Base-by-base conservation (phyloP, 495 filamentous ascomycete genomes). In the Lichenothelia convexa region DNA sequence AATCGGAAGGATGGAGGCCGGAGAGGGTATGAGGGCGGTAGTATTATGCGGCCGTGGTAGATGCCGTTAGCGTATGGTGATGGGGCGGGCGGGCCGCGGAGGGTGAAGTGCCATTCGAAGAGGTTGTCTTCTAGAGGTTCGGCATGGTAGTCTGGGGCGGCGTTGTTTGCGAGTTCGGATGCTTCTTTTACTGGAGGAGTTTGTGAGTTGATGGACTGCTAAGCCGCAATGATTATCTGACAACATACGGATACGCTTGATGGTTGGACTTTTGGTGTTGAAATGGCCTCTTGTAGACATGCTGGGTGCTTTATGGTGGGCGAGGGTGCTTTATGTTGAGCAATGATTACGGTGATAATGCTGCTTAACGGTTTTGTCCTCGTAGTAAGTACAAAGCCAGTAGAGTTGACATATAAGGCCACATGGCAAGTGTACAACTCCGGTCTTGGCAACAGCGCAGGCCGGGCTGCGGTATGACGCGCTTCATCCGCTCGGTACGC, bases 41-140 rank as follows among this genome's bases (percentile, higher is more conserved):
- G 74, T 24, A 82, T 66, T 54, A 97, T 97, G 48, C 87, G 83
- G 30, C 89, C 89, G 60, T 97, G 89, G 65, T 97, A 97, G 47
- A 92, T 67, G 17, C 89, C 89, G 6, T 51, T 45, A 15, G 71
- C 65, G 64, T 87, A 97, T 21, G 78, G 67, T n/a, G 72, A 69
- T 16, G 80, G 78, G 7, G 67, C 61, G 0, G 89, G 89, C 0
- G 89, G 89, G 1, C 89, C 89, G 33, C 73, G 71, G n/a, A 97
- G 61, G 0, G 89, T 97, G 68, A 97, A 97, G 68, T 97, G 89
- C 89, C 89, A 97, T 62, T 94, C 87, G 63, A 93, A 92, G 42
- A 97, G 78, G 61, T 93, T 82, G 32, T 69, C 59, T 48, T 93
- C 82, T 45, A 84, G 68, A 2, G 89, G 89, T 2, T 67, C 51